Conservation (phyloP, 208 protist genomes). For the Trypanosoma conorhini region DNA sequence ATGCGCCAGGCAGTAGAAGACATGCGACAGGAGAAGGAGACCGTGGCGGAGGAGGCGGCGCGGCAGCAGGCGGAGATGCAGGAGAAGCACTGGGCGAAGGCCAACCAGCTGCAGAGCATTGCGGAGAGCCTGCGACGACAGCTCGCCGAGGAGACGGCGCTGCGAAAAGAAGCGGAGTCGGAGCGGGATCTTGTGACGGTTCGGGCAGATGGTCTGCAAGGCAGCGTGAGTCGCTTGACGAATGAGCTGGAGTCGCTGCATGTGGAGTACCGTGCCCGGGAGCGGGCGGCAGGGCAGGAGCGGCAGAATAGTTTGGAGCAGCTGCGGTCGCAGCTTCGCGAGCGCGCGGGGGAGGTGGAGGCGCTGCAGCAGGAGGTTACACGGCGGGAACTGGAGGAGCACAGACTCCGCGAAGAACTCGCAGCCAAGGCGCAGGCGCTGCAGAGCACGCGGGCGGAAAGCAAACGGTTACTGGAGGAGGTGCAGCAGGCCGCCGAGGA, state of each 20-base stretch:
- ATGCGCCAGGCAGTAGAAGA: conserved; percentile 64
- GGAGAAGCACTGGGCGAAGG: conserved; percentile 54
- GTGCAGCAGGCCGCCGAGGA: conserved; percentile 28
- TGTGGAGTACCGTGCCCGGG: conserved; percentile 50
- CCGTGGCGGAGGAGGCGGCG: conserved; percentile 37
- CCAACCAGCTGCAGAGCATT: conserved; percentile 47
- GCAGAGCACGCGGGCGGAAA: conserved; percentile 27
- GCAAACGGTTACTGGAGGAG: conserved; percentile 15
- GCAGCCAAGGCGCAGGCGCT: conserved; percentile 38
- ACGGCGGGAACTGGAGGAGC: conserved; percentile 52
- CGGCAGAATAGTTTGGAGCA: conserved; percentile 54
- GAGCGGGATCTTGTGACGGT: conserved; percentile 52
- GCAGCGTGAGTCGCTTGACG: conserved; percentile 37
- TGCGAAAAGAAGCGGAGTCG: conserved; percentile 63
- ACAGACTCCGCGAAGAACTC: conserved; percentile 62
- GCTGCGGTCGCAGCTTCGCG: conserved; percentile 51
- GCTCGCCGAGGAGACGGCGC: conserved; percentile 48
- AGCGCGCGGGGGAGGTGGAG: conserved; percentile 40
- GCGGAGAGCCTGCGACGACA: conserved; percentile 49
- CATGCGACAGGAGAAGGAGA: conserved; percentile 58
- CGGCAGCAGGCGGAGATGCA: conserved; percentile 55
- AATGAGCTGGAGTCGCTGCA: conserved; percentile 55
- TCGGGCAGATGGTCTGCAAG: conserved; percentile 53
- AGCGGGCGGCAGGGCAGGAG: conserved; percentile 53
- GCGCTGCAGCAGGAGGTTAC: conserved; percentile 64